A percentile compares a stretch with the other conserved stretches of the same genome.
Conservation (phyloP, 495 filamentous ascomycete genomes). For the Penicillium malachiteum region DNA sequence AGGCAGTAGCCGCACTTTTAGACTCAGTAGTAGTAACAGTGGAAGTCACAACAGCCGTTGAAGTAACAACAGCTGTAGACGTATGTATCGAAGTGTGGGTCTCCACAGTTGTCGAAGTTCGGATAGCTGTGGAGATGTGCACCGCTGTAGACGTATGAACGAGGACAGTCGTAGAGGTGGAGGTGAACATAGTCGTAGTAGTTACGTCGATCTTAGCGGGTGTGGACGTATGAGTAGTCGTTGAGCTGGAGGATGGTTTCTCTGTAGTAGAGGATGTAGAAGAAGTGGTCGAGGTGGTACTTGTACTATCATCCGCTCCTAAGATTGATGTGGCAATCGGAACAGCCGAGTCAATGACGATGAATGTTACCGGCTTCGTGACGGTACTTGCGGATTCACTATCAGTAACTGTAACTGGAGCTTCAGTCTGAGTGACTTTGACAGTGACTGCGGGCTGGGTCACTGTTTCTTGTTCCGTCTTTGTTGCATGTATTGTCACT, state of each 20-base stretch:
- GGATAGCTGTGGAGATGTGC: background rate
- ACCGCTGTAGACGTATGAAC: background rate
- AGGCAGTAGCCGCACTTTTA: background rate
- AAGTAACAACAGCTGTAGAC: background rate
- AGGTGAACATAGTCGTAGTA: background rate
- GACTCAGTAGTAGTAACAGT: background rate
- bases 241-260: background rate
- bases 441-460: background rate
- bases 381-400: background rate
- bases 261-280: background rate
- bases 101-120: background rate
- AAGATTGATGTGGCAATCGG: background rate
- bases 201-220: background rate
- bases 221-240: background rate
- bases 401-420: background rate
- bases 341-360: background rate
- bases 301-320: background rate
- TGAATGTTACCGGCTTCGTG: background rate
- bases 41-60: background rate
- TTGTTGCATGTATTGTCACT: constrained; percentile 1
- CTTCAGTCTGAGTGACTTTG: constrained; percentile 4
- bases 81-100: background rate
- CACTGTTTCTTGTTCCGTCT: background rate
- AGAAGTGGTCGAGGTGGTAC: background rate
- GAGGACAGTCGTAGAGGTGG: background rate